These are phyloP conservation scores for Bimuria novae-zelandiae DNA, from an alignment of 2,329 filamentous ascomycete genomes.

Conservation along the genomic window DNA sequence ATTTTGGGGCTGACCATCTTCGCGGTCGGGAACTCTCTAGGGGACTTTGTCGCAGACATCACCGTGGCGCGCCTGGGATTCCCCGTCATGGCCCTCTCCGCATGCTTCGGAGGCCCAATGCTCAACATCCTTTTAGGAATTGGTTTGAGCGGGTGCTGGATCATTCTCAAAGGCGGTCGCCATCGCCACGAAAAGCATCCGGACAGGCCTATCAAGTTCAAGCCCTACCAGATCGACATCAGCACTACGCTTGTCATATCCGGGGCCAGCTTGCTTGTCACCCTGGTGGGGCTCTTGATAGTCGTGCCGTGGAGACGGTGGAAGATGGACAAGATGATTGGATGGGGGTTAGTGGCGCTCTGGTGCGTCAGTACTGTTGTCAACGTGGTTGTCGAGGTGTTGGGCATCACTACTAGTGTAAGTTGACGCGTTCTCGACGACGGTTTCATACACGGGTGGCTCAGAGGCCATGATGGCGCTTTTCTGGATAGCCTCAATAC, in stretches of 20 bases:
- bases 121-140: slow-evolving; percentile 95
- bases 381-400: slow-evolving; percentile 80
- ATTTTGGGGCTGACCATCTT: slow-evolving; percentile 95
- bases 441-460: slow-evolving; percentile 15
- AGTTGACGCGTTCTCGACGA: slow-evolving; percentile 17
- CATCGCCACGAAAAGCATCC: slow-evolving; percentile 70
- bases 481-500: slow-evolving; percentile 16
- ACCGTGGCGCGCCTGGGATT: slow-evolving; percentile 92
- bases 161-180: slow-evolving; percentile 75
- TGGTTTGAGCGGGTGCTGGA: slow-evolving; percentile 86
- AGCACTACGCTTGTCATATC: slow-evolving; percentile 84
- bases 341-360: slow-evolving; percentile 75
- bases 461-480: slow-evolving; percentile 2
- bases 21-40: slow-evolving; percentile 92
- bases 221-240: slow-evolving; percentile 81
- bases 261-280: slow-evolving; percentile 80
- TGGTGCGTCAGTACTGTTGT: slow-evolving; percentile 80
- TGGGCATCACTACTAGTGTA: slow-evolving; percentile 42
- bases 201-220: slow-evolving; percentile 65
- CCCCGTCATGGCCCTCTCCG: slow-evolving; percentile 92
- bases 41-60: slow-evolving; percentile 91
- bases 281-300: slow-evolving; percentile 76
- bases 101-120: slow-evolving; percentile 98
- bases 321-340: slow-evolving; percentile 58
- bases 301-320: slow-evolving; percentile 65